Evolutionary conservation across 257 asterid genomes (phyloP).

Genomic region (Jacaranda copaia): DNA sequence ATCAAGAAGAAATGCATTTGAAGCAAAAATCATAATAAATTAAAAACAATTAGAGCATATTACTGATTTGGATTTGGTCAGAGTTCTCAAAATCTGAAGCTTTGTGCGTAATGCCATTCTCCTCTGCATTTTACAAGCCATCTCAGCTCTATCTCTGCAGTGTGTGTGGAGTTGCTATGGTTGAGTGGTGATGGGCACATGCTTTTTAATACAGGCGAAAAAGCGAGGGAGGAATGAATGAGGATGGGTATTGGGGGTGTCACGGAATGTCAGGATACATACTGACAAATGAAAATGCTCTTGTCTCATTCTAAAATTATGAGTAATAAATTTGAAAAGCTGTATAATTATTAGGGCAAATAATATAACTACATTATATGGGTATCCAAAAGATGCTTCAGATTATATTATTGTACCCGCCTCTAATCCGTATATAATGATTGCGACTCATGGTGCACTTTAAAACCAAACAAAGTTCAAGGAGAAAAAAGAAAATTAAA

Average conservation of each 20-base stretch:
- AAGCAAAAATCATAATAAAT: no score
- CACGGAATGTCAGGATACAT: slow-evolving; percentile 64
- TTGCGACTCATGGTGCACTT: slow-evolving; percentile 32
- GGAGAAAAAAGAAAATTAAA: no score
- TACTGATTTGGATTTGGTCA: slow-evolving; percentile 82
- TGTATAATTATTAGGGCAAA: slow-evolving; percentile 25
- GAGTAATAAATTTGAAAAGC: slow-evolving; percentile 46
- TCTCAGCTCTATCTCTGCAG: slow-evolving; percentile 32
- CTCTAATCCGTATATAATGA: slow-evolving; percentile 4
- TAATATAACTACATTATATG: no score
- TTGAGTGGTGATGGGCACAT: slow-evolving; percentile 29
- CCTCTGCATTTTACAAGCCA: slow-evolving; percentile 53
- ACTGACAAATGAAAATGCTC: slow-evolving; percentile 37
- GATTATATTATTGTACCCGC: not conserved
- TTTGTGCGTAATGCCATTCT: slow-evolving; percentile 56
- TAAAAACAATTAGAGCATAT: not conserved
- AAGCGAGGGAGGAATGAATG: slow-evolving; percentile 32
- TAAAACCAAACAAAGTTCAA: not conserved
- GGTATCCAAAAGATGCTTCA: no score
- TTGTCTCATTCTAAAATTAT: slow-evolving; percentile 38
- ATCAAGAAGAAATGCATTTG: not conserved
- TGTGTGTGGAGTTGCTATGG: not conserved
- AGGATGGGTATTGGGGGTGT: slow-evolving; percentile 45
- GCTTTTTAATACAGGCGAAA: slow-evolving; percentile 46
- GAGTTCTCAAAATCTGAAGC: slow-evolving; percentile 59